Percentiles rank a stretch among this genome's conserved stretches.
phyloP scores from a whole-genome alignment of 1,284 basidiomycete genomes.

The Malassezia cuniculi region DNA sequence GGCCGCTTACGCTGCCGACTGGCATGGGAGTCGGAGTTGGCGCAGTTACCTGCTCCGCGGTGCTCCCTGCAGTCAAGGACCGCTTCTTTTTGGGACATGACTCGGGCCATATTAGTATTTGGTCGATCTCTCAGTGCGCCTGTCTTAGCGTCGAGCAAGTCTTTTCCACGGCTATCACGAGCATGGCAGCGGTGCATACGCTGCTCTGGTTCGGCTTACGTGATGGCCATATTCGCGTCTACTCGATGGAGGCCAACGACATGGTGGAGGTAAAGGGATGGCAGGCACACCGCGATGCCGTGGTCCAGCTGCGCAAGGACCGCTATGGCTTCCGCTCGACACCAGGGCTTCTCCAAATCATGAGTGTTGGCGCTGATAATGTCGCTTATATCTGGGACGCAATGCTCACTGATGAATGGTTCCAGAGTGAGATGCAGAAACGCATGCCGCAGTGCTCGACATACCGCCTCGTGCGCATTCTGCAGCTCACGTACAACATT shows the following conservation, averaged over 20 bases:
- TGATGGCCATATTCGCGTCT: slow-evolving; percentile 69
- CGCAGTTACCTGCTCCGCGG: slow-evolving; percentile 64
- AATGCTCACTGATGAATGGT: slow-evolving; percentile 67
- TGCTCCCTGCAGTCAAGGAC: slow-evolving; percentile 58
- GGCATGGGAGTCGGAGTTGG: slow-evolving; percentile 57
- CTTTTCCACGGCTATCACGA: slow-evolving; percentile 23
- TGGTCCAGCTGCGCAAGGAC: slow-evolving; percentile 59
- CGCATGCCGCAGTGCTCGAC: slow-evolving; percentile 65
- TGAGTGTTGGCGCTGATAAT: slow-evolving; percentile 66
- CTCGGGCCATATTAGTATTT: slow-evolving; percentile 54
- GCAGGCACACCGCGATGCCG: slow-evolving; percentile 64
- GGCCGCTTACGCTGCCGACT: slow-evolving; percentile 35
- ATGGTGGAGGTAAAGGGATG: slow-evolving; percentile 82
- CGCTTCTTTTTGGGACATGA: slow-evolving; percentile 82
- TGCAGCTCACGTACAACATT: slow-evolving; percentile 87
- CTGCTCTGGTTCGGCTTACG: slow-evolving; percentile 70
- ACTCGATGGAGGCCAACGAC: slow-evolving; percentile 52
- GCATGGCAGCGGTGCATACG: slow-evolving; percentile 30
- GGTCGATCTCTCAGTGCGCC: slow-evolving; percentile 22
- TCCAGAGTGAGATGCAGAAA: slow-evolving; percentile 65
- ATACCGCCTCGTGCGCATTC: slow-evolving; percentile 62
- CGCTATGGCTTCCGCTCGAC: slow-evolving; percentile 19
- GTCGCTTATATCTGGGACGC: slow-evolving; percentile 77
- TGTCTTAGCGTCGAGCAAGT: slow-evolving; percentile 24
- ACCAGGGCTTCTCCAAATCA: slow-evolving; percentile 54